phyloP scores from a whole-genome alignment of 768 basidiomycete genomes.

The Leccinum rimulosum region DNA sequence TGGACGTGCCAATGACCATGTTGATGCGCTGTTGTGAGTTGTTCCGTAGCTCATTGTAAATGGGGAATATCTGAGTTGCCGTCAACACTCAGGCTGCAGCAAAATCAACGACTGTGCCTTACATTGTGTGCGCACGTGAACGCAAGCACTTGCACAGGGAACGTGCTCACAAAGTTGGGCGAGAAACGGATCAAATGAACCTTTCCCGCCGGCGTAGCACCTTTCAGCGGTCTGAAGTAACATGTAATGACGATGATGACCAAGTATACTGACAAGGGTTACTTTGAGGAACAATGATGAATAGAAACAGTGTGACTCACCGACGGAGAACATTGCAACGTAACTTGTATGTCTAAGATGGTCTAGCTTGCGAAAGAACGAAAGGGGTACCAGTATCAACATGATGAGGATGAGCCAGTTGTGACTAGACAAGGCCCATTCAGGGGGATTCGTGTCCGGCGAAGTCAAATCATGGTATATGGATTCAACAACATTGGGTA shows the following conservation, averaged over 20 bases:
- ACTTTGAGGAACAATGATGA: neutral
- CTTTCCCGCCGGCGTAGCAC: constrained; percentile 61
- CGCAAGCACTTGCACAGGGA: constrained; percentile 93
- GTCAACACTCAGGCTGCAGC: constrained; percentile 1
- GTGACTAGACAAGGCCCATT: constrained; percentile 72
- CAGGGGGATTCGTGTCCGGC: constrained; percentile 60
- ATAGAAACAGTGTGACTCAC: constrained; percentile 42
- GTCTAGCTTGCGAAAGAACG: constrained; percentile 80
- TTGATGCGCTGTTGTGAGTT: constrained; percentile 88
- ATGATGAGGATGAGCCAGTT: constrained; percentile 83
- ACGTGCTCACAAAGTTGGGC: constrained; percentile 74
- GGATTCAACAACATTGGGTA: constrained; percentile 86
- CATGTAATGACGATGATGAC: constrained; percentile 76
- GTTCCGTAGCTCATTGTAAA: constrained; percentile 84
- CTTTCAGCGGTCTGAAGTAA: constrained; percentile 73
- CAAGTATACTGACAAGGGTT: constrained; percentile 57
- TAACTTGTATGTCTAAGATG: constrained; percentile 90
- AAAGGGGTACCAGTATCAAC: constrained; percentile 73
- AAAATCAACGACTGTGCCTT: constrained; percentile 23
- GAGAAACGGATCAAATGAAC: constrained; percentile 72
- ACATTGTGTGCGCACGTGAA: constrained; percentile 95
- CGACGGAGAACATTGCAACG: constrained; percentile 85
- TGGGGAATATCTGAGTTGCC: constrained; percentile 72
- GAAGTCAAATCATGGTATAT: constrained; percentile 78
- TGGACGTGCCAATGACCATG: constrained; percentile 79